Evolutionary conservation across 179 eudicot genomes (phyloP).

Genomic region (Nepenthes alata): DNA sequence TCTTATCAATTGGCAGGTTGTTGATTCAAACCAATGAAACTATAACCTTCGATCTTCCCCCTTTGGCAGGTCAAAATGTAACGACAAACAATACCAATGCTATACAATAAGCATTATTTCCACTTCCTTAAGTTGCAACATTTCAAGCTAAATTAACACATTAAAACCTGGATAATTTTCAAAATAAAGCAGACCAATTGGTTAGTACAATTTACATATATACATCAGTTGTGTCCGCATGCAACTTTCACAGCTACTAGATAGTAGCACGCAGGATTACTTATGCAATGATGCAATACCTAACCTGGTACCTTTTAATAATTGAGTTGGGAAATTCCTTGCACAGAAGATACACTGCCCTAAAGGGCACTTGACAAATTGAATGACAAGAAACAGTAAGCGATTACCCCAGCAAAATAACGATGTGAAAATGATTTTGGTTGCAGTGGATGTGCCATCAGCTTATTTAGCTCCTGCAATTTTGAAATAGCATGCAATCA

Average conservation of each 20-base stretch:
- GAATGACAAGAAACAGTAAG: not conserved
- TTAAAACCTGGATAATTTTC: not conserved
- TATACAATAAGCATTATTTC: no score
- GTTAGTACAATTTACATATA: not conserved
- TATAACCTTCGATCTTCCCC: no score
- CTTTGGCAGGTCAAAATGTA: no score
- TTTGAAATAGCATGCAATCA: not conserved
- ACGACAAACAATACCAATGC: no score
- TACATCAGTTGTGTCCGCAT: not conserved
- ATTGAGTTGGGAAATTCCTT: no score
- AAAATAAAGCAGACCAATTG: not conserved
- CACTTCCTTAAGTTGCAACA: no score
- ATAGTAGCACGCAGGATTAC: not conserved
- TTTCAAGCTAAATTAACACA: not conserved
- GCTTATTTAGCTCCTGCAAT: slow-evolving; percentile 63
- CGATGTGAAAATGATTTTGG: slow-evolving; percentile 84
- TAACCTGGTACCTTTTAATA: no score
- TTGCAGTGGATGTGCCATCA: slow-evolving; percentile 72
- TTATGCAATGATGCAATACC: not conserved
- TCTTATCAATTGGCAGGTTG: no score
- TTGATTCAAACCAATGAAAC: no score
- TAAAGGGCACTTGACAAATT: not conserved
- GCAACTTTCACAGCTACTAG: not conserved
- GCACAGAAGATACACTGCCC: not conserved
- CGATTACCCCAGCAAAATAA: slow-evolving; percentile 78